Conservation (phyloP, 1,139 yeast genomes). For the Pneumocystis jirovecii region DNA sequence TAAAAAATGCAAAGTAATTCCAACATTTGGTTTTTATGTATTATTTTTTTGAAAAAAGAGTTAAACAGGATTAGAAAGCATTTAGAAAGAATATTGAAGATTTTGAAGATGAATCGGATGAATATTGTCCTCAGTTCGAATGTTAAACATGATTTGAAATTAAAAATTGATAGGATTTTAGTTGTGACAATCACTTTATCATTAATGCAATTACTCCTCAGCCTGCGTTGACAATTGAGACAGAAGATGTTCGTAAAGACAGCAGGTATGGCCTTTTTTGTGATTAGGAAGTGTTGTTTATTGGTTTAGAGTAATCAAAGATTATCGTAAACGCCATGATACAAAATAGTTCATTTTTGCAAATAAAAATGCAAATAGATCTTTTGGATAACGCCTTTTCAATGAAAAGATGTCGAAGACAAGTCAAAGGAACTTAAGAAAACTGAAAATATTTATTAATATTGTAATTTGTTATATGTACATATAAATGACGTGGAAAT, state of each 20-base stretch:
- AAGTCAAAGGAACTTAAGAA: not conserved
- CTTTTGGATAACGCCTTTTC: not conserved
- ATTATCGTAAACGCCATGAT: not conserved
- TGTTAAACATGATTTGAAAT: not conserved
- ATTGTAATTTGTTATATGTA: not conserved
- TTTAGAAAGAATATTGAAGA: constrained; percentile 23
- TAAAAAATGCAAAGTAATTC: constrained; percentile 22
- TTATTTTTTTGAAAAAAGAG: not conserved
- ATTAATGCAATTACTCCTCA: constrained; percentile 20
- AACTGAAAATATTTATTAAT: not conserved
- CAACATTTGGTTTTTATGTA: not conserved
- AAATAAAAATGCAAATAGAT: not conserved
- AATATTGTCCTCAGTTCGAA: constrained; percentile 23
- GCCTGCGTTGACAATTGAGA: constrained; percentile 9
- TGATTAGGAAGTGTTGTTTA: not conserved
- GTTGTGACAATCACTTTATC: constrained; percentile 26
- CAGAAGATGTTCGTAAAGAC: constrained; percentile 9
- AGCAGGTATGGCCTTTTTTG: not conserved
- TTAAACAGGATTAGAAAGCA: constrained; percentile 18
- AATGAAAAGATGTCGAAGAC: not conserved
- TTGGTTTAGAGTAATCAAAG: not conserved
- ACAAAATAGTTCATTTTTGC: not conserved
- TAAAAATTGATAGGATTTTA: not conserved
- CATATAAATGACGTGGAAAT: not conserved
- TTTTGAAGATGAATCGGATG: constrained; percentile 25